Evolutionary conservation across 805 yeast species (phyloP).

Genomic region (Metschnikowia henanensis): DNA sequence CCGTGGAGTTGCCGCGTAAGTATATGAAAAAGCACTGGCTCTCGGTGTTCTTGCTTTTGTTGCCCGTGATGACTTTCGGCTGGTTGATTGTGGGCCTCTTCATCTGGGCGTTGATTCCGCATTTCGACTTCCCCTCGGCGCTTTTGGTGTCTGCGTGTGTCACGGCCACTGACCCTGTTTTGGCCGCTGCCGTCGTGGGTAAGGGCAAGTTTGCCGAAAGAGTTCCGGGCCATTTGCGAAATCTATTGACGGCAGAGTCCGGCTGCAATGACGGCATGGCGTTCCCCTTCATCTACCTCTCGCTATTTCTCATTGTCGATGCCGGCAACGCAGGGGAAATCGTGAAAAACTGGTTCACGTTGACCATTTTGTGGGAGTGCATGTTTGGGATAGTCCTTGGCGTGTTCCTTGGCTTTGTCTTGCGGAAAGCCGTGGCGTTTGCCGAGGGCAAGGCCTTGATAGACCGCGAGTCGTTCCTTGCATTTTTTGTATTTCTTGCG

Average conservation of each 20-base stretch:
- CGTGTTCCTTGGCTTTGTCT: slow-evolving; percentile 63
- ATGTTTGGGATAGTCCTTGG: slow-evolving; percentile 78
- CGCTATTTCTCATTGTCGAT: slow-evolving; percentile 67
- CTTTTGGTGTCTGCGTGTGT: slow-evolving; percentile 81
- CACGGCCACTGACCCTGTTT: slow-evolving; percentile 93
- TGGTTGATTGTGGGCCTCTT: slow-evolving; percentile 84
- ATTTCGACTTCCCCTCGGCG: slow-evolving; percentile 67
- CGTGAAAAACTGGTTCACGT: slow-evolving; percentile 75
- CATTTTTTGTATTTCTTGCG: slow-evolving; percentile 79
- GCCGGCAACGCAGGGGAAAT: slow-evolving; percentile 65
- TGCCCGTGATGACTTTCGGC: slow-evolving; percentile 89
- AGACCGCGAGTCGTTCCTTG: slow-evolving; percentile 87
- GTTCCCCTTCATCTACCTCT: slow-evolving; percentile 78
- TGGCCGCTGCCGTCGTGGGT: slow-evolving; percentile 95
- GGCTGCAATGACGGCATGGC: slow-evolving; percentile 97
- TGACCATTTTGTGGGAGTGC: slow-evolving; percentile 82
- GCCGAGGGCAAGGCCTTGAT: slow-evolving; percentile 70
- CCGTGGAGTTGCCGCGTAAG: slow-evolving; percentile 88
- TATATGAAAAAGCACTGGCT: slow-evolving; percentile 85
- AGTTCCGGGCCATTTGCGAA: slow-evolving; percentile 90
- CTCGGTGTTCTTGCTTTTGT: slow-evolving; percentile 68
- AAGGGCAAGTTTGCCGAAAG: slow-evolving; percentile 89
- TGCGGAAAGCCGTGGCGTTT: slow-evolving; percentile 69
- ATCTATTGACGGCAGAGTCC: slow-evolving; percentile 79
- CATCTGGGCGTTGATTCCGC: slow-evolving; percentile 75